A percentile compares a stretch with the other conserved stretches of the same genome.
Evolutionary conservation across 2,329 filamentous ascomycete species (phyloP).

Genomic region (Stachybotrys echinatus): DNA sequence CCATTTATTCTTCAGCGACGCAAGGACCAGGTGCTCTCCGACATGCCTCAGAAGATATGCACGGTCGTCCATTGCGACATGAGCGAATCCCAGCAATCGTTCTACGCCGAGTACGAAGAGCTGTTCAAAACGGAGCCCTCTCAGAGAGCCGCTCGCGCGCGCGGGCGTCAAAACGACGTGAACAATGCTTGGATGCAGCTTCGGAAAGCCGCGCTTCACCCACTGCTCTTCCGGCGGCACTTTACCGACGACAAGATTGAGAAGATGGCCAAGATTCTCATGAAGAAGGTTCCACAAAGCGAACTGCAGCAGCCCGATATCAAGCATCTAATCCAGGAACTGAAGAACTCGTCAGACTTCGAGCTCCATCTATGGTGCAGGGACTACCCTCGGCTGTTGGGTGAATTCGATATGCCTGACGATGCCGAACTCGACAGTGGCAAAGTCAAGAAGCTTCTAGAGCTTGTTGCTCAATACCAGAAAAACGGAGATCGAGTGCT

Average conservation of each 20-base stretch:
- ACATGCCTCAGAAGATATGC: slow-evolving; percentile 75
- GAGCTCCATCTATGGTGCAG: slow-evolving; percentile 62
- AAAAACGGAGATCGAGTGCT: slow-evolving; percentile 79
- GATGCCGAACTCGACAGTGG: slow-evolving; percentile 60
- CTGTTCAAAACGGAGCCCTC: slow-evolving; percentile 61
- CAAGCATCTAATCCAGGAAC: slow-evolving; percentile 48
- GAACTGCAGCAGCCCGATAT: slow-evolving; percentile 48
- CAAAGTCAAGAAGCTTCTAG: slow-evolving; percentile 77
- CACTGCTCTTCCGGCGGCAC: slow-evolving; percentile 76
- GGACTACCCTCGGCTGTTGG: slow-evolving; percentile 48
- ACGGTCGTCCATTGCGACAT: slow-evolving; percentile 78
- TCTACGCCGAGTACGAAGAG: slow-evolving; percentile 64
- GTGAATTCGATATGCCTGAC: slow-evolving; percentile 47
- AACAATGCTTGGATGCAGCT: slow-evolving; percentile 84
- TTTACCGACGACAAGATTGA: slow-evolving; percentile 71
- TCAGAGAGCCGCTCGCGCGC: slow-evolving; percentile 42
- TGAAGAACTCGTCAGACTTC: slow-evolving; percentile 57
- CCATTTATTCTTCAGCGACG: slow-evolving; percentile 92
- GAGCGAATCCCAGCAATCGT: slow-evolving; percentile 62
- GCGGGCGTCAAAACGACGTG: slow-evolving; percentile 44
- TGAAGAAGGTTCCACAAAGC: slow-evolving; percentile 58
- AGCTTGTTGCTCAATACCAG: slow-evolving; percentile 68
- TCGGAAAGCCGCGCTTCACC: slow-evolving; percentile 87
- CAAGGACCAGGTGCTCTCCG: slow-evolving; percentile 84
- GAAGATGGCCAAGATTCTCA: slow-evolving; percentile 72